Conservation (phyloP, 306 rosid species). For the Betula pendula region DNA sequence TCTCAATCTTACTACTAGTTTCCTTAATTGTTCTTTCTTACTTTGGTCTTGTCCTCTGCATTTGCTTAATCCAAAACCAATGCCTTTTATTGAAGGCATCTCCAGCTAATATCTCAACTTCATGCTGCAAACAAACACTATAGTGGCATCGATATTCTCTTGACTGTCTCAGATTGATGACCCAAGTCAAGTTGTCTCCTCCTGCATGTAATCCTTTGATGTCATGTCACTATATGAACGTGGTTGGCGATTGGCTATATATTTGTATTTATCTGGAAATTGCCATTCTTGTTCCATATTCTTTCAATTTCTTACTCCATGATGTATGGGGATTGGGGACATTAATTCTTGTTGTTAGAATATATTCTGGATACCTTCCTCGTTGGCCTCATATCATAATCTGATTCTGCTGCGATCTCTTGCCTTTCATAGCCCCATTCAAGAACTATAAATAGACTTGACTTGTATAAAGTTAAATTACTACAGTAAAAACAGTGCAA, state of each 20-base stretch:
- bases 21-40: no score
- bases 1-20: neutral
- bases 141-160: neutral
- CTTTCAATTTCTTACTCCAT: neutral
- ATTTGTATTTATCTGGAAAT: neutral
- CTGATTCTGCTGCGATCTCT: no score
- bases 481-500: no score
- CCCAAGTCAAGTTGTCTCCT: neutral
- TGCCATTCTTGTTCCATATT: neutral
- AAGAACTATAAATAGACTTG: no score
- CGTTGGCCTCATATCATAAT: no score
- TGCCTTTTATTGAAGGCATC: neutral
- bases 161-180: neutral
- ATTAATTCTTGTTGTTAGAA: neutral
- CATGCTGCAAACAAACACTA: neutral
- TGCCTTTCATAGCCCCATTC: no score
- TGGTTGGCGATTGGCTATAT: neutral
- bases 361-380: no score
- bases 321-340: neutral
- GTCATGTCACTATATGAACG: neutral
- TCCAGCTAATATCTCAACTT: neutral
- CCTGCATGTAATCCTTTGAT: neutral
- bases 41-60: neutral
- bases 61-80: neutral
- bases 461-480: no score